Base-by-base conservation (phyloP, 495 filamentous ascomycete species). In the Hypoxylon lienhwacheense region DNA sequence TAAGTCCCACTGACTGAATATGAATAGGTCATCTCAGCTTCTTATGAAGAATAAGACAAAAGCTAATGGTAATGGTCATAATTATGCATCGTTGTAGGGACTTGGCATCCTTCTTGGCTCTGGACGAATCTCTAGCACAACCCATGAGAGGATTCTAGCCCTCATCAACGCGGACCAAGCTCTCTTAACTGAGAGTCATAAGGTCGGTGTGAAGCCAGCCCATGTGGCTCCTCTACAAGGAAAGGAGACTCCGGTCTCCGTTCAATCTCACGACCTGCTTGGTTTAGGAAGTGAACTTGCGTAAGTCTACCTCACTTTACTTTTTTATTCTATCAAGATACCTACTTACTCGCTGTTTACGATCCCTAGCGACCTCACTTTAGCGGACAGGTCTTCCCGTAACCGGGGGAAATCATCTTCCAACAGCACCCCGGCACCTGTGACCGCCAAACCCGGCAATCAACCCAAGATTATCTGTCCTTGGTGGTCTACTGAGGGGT, bases 401-500 rank as follows among this genome's bases (percentile, higher is more conserved):
- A 22, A 12, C 26, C 25, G 25, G 21, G 19, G 7, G 5, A 40
- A 11, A 25, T 14, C 24, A 3, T 6, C 26, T 24, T 16, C 14
- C 5, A 5, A 4, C 32, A 14, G 8, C 12, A 35, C 12, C 29
- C 10, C 28, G 5, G 15, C 19, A 7, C 14, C 48, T 16, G 15
- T 3, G n/a, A 17, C 7, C 3, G 3, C 37, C 11, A 31, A 42
- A 7, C 14, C 35, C 7, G 26, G 25, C 7, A 22, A 17, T 12
- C 20, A 41, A 15, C 22, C 29, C 17, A 60, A 53, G 36, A 37
- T 60, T 11, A 43, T 60, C 50, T 60, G 56, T 12, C 56, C 56
- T n/a, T 60, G 56, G 56, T 60, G 56, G 56, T 26, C 21, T 0
- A 55, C 56, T 0, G 12, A 32, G 0, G 56, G 56, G 0, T 54